phyloP scores from a whole-genome alignment of 768 basidiomycete species.

The Tephrocybe rancida region DNA sequence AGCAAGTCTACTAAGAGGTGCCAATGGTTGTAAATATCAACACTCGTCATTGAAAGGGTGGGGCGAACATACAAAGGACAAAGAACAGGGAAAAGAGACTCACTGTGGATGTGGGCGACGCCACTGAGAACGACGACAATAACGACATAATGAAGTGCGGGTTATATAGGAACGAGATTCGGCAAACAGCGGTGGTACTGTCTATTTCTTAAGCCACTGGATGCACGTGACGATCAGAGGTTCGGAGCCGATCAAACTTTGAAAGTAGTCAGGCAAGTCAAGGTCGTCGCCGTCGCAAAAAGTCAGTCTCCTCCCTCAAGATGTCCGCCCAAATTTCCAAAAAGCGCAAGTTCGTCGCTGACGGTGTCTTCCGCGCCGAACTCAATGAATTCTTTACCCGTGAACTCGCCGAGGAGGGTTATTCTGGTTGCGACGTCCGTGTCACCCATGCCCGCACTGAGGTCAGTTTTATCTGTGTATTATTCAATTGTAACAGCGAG shows the following conservation, averaged over 20 bases:
- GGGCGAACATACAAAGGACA: slow-evolving; percentile 13
- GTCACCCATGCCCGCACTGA: slow-evolving; percentile 99
- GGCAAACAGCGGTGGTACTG: slow-evolving; percentile 28
- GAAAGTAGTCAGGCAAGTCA: slow-evolving; percentile 1
- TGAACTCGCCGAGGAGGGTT: slow-evolving; percentile 98
- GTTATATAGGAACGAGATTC: slow-evolving; percentile 15
- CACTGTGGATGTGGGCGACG: background rate
- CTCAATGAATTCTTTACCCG: slow-evolving; percentile 98
- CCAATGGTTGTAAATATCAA: slow-evolving; percentile 76
- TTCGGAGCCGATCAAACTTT: slow-evolving; percentile 3
- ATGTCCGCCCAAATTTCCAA: slow-evolving; percentile 94
- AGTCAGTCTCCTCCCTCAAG: slow-evolving; percentile 29
- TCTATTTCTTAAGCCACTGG: slow-evolving; percentile 29
- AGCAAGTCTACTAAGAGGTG: slow-evolving; percentile 92
- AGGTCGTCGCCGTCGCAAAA: slow-evolving; percentile 12
- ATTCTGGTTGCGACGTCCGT: slow-evolving; percentile 99
- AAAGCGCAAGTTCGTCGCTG: slow-evolving; percentile 98
- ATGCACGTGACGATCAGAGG: slow-evolving; percentile 9
- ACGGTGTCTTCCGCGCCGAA: slow-evolving; percentile 99
- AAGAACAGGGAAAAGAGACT: slow-evolving; percentile 4
- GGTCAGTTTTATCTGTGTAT: slow-evolving; percentile 34
- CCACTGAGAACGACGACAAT: background rate
- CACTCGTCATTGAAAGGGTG: slow-evolving; percentile 69
- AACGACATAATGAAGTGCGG: background rate
- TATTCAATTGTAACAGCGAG: background rate